Base-by-base conservation (phyloP, 2,329 filamentous ascomycete species). In the Neofusicoccum cordaticola region DNA sequence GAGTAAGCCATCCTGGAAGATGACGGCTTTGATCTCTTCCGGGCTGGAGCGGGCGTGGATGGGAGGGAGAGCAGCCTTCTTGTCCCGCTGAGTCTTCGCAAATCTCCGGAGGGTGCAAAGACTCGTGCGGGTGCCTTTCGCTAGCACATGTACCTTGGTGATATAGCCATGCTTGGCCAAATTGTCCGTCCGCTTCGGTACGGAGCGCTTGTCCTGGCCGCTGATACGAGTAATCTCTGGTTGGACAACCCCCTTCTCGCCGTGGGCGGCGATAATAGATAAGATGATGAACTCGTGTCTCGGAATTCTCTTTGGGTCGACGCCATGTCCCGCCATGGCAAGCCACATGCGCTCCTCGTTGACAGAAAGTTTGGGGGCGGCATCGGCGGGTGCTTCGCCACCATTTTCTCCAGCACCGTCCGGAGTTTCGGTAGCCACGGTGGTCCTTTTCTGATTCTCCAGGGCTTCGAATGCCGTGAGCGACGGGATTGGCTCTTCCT, bases 131-230 rank as follows among this genome's bases (percentile, higher is more conserved):
- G 79, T 74, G 3, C 81, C 80, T 65, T 79, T 80, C 22, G 69
- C 76, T 35, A 83, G 77, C 17, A 85, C 79, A 8, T 75, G 71
- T 61, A 79, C 78, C 69, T 89, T 89, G 45, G 82, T 79, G 62
- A 89, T 88, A 71, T 89, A 88, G 0, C 86, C 86, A 68, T 85
- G 87, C 41, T 78, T 73, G 5, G 81, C 79, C 44, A 89, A 77
- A 2, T 78, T 74, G 66, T 88, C 84, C 2, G 87, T 89, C 44
- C 87, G 79, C 66, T 84, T 81, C 1, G 87, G 87, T 2, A 89
- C 83, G 1, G 87, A 89, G 51, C 86, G 81, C 71, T 88, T 89
- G 72, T 89, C 86, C 74, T 89, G 87, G 5, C 84, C 84, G 67
- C 84, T 86, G 22, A 84, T 69, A 61, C 74, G 77, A 45, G 81